Evolutionary conservation across 2,329 filamentous ascomycete genomes (phyloP), one percentile per base, ranked within the genome.

Genomic region (Diaporthe citriasiana): DNA sequence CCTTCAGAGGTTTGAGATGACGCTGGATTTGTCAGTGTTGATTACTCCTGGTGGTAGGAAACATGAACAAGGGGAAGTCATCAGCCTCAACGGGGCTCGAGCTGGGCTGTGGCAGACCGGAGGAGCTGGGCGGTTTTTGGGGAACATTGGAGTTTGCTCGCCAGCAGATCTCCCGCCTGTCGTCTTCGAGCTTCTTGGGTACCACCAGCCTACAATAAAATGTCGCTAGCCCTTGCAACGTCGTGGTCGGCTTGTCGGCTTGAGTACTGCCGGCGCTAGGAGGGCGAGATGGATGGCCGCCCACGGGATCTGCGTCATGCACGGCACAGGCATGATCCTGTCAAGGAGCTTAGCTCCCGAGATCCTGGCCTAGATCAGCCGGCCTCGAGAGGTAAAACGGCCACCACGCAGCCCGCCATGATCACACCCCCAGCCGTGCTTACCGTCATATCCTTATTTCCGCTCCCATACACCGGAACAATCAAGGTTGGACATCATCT

Each of bases 241-340:
- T 51, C 45, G 45, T 66, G 42, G 42, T 65, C 60, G 60, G 60
- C 60, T 6, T 65, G 42, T 65, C 42, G 60, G 63, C 22, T 8
- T 66, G 45, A 38, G 45, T 50, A 25, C 63, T 50, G 45, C 45
- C 63, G 45, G 60, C 60, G 60, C 60, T 66, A 66, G 45, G 22
- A 45, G 57, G 60, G 40, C 5, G 15, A 13, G 12, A 66, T 51
- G 63, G 45, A 53, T 47, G 63, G 63, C n/a, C 27, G 33, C n/a
- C n/a, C 6, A 25, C 13, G 33, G 63, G 63, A 68, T 68, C 63
- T 68, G 42, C 63, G 22, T 40, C 63, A 68, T 68, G 63, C 63
- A 68, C 53, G 17, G 33, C 47, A 51, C 63, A 68, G 63, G 47
- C 63, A 68, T 53, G n/a, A 68, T 40, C 63, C 63, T 68, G 63